A percentile compares a stretch with the other conserved stretches of the same genome.
These are phyloP conservation scores for Colletotrichum siamense DNA, from an alignment of 2,329 filamentous ascomycete genomes.

Conservation along the genomic window DNA sequence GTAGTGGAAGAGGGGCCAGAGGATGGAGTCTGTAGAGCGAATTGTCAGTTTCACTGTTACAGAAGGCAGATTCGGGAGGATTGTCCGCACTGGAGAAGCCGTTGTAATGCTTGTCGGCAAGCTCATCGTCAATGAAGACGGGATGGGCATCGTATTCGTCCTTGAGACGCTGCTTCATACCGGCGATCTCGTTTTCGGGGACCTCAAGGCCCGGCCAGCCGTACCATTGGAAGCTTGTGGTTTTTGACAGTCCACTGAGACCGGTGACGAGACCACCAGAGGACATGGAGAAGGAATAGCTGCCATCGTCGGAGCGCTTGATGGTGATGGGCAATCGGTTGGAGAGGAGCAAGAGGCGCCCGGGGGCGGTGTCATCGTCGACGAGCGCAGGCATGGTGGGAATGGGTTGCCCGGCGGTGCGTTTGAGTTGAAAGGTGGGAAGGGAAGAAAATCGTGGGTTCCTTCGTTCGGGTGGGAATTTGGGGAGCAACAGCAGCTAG, in stretches of 20 bases:
- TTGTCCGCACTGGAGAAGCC: slow-evolving; percentile 84
- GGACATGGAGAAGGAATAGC: slow-evolving; percentile 94
- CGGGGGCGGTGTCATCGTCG: slow-evolving; percentile 39
- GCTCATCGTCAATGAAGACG: slow-evolving; percentile 90
- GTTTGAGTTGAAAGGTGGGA: background rate
- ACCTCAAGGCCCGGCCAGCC: slow-evolving; percentile 96
- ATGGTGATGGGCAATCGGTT: slow-evolving; percentile 97
- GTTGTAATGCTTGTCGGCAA: slow-evolving; percentile 96
- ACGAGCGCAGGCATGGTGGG: slow-evolving; percentile 41
- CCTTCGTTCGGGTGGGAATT: background rate
- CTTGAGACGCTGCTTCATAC: slow-evolving; percentile 79
- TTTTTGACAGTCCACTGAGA: slow-evolving; percentile 88
- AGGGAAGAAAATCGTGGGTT: background rate
- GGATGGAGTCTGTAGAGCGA: slow-evolving; percentile 76
- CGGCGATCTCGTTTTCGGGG: slow-evolving; percentile 79
- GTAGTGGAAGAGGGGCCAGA: slow-evolving; percentile 99
- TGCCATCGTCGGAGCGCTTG: slow-evolving; percentile 89
- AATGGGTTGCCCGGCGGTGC: background rate
- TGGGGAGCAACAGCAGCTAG: background rate
- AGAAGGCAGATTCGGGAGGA: background rate
- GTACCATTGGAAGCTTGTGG: slow-evolving; percentile 97
- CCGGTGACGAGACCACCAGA: slow-evolving; percentile 95
- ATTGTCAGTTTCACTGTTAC: background rate
- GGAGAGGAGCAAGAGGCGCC: slow-evolving; percentile 81
- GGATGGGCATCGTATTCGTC: slow-evolving; percentile 90